phyloP scores from a whole-genome alignment of 208 protist species.

The Endotrypanum monterogeii region DNA sequence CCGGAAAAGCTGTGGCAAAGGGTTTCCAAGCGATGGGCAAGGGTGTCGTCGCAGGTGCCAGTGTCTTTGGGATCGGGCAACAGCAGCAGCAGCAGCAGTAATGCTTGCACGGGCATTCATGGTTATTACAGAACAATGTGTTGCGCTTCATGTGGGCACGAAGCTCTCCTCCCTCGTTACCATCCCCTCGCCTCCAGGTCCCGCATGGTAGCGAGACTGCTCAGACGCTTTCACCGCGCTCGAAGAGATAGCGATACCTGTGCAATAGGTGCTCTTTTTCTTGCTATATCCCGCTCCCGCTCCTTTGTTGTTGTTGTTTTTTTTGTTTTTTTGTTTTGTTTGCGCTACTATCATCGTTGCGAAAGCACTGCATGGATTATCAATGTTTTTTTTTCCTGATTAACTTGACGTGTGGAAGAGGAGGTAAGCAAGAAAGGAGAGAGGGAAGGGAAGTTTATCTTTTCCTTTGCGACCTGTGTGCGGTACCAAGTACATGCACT shows the following conservation, averaged over 20 bases:
- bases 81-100: conserved; percentile 7
- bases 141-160: neutral
- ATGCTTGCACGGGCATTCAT: neutral
- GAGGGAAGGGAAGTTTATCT: neutral
- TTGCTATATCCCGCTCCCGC: neutral
- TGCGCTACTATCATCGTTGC: neutral
- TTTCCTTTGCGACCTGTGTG: neutral
- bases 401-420: neutral
- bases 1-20: conserved; percentile 67
- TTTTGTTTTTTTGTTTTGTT: neutral
- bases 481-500: neutral
- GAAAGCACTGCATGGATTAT: neutral
- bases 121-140: conserved; percentile 1
- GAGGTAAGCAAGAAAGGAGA: neutral
- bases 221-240: neutral
- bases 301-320: too few species aligned
- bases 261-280: neutral
- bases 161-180: neutral
- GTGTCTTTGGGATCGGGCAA: conserved; percentile 39
- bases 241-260: neutral
- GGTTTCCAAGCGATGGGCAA: conserved; percentile 76
- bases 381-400: neutral
- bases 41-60: conserved; percentile 46
- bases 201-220: neutral
- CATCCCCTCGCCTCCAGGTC: neutral